phyloP scores from a whole-genome alignment of 345 rosid genomes.

The Cochlearia excelsa region DNA sequence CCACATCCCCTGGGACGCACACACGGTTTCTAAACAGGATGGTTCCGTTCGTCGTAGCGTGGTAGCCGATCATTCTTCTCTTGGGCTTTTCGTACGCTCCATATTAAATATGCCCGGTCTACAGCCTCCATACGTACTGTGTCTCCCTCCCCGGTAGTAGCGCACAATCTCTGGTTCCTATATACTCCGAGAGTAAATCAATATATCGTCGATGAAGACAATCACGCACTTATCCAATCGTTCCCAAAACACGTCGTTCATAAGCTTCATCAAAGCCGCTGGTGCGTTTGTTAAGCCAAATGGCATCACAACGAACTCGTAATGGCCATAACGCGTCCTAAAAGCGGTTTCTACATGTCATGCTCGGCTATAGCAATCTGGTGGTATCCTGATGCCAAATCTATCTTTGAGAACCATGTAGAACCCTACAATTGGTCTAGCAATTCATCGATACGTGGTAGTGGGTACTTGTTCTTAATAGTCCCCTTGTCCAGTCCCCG shows the following conservation, averaged over 20 bases:
- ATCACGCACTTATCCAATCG: not conserved
- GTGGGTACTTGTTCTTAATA: not conserved
- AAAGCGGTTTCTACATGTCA: not conserved
- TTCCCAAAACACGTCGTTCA: not conserved
- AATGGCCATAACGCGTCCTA: not conserved
- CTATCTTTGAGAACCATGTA: not conserved
- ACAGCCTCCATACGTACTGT: too few relatives aligned
- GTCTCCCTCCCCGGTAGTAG: too few relatives aligned
- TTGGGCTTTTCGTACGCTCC: too few relatives aligned
- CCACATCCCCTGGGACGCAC: too few relatives aligned
- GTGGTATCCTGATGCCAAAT: not conserved
- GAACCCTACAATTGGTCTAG: not conserved
- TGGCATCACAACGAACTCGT: not conserved
- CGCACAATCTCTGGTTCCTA: not conserved
- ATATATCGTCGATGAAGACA: not conserved
- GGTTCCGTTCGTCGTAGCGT: too few relatives aligned
- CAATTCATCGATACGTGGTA: not conserved
- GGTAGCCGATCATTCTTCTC: too few relatives aligned
- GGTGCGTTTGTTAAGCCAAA: not conserved
- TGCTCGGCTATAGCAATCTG: not conserved
- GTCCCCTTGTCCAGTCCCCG: not conserved
- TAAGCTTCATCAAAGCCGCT: not conserved
- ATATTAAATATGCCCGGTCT: too few relatives aligned
- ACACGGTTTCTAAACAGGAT: too few relatives aligned
- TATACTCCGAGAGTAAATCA: not conserved